Base-by-base conservation (phyloP, 1,284 basidiomycete genomes). In the Ustilago nuda region DNA sequence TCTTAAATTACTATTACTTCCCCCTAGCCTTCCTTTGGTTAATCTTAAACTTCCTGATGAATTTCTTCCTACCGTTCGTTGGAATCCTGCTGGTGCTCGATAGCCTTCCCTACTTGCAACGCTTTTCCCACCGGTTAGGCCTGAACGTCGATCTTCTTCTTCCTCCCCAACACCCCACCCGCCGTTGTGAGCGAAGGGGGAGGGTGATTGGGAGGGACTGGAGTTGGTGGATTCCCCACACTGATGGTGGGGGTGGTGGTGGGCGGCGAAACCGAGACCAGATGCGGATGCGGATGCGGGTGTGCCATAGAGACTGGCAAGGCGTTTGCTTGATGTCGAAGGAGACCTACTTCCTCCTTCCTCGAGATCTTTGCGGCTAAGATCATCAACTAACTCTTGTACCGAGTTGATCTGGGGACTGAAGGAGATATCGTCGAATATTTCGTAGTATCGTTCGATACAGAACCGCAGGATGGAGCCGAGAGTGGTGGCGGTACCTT, bases 361-460 rank as follows among this genome's bases (percentile, higher is more conserved):
- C 48, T 27, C 48, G 11, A 12, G 9, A 23, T 56, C 63, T 8
- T 55, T 56, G 3, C 48, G 27, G 2, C 50, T 46, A 32, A 71
- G 30, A 32, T 63, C 66, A 45, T 76, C 74, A n/a, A 72, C 74
- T 17, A 68, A 12, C 41, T 63, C 61, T 58, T 76, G 68, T 27
- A 70, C 73, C 17, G 19, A 39, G 8, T 66, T 63, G 8, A 69
- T 32, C 48, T 51, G 74, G 11, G 62, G 30, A 2, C 27, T 45
- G 17, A 72, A 69, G 6, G 23, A 37, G 35, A 60, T 39, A 57
- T 76, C 69, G 61, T 94, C 92, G 81, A 94, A 94, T 37, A 94
- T 88, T 83, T 94, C 93, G 84, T 92, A 93, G 84, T 93, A 94
- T 50, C 90, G 89, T 79, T 92, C 89, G 64, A 94, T 93, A 85